phyloP scores from a whole-genome alignment of 2,329 filamentous ascomycete species.

The Penicillium sp. region DNA sequence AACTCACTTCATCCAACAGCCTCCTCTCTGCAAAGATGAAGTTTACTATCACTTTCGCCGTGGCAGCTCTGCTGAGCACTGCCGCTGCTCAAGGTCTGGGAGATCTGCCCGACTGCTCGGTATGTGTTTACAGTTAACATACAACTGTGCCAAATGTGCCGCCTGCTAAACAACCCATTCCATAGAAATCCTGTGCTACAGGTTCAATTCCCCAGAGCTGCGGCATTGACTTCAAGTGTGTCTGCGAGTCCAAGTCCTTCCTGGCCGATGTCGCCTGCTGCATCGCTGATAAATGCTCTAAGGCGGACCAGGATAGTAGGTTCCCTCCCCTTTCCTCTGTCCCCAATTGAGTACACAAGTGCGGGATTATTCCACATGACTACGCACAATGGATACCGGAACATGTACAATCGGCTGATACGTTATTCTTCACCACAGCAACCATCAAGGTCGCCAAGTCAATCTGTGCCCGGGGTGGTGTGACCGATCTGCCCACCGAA shows the following conservation, averaged over 20 bases:
- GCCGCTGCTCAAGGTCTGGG: conserved; percentile 48
- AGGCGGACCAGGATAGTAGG: conserved; percentile 44
- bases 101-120: conserved; percentile 55
- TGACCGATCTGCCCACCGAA: conserved; percentile 36
- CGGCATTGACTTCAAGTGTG: conserved; percentile 49
- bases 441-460: conserved; percentile 38
- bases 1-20: neutral
- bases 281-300: conserved; percentile 45
- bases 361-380: neutral
- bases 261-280: conserved; percentile 53
- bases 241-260: conserved; percentile 50
- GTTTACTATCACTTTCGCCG: conserved; percentile 51
- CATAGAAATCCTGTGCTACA: conserved; percentile 43
- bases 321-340: neutral
- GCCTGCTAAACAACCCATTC: conserved; percentile 2
- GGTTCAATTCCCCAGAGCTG: conserved; percentile 43
- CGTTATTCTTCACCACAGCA: conserved; percentile 21
- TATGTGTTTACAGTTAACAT: conserved; percentile 41
- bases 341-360: neutral
- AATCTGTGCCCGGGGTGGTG: conserved; percentile 41
- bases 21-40: conserved; percentile 46
- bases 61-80: conserved; percentile 54
- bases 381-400: neutral
- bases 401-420: neutral
- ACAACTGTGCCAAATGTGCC: neutral